These are phyloP conservation scores for Cercospora canescens DNA, from an alignment of 2,329 filamentous ascomycete species.

Conservation along the genomic window DNA sequence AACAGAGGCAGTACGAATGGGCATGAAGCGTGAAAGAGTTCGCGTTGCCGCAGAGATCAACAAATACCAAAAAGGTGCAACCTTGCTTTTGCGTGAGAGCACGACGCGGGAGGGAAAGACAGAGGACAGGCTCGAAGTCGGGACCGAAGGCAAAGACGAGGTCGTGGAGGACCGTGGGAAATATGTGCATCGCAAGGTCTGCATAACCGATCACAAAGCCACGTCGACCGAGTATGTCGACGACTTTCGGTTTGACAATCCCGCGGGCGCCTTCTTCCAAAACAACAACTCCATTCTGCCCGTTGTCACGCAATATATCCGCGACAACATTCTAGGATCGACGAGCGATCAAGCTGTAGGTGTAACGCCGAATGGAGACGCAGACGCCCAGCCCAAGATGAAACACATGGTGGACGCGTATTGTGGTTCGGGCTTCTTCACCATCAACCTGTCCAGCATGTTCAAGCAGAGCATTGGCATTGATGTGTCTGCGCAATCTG, in stretches of 20 bases:
- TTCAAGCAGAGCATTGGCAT: constrained; percentile 83
- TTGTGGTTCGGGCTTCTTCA: constrained; percentile 96
- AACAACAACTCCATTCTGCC: constrained; percentile 99
- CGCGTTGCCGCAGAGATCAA: constrained; percentile 69
- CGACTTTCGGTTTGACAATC: constrained; percentile 82
- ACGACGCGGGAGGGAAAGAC: constrained; percentile 66
- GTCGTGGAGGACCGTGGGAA: constrained; percentile 58
- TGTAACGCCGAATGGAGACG: constrained; percentile 23
- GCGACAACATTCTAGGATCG: constrained; percentile 65
- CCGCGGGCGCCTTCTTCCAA: constrained; percentile 94
- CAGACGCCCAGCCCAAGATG: constrained; percentile 48
- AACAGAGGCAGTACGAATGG: constrained; percentile 78
- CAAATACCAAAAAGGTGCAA: constrained; percentile 79
- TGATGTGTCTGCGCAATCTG: constrained; percentile 79
- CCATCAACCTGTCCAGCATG: constrained; percentile 81
- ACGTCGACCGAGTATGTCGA: constrained; percentile 86
- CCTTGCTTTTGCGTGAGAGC: constrained; percentile 83
- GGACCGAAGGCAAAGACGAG: constrained; percentile 48
- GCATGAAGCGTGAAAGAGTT: constrained; percentile 76
- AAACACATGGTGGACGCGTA: constrained; percentile 96
- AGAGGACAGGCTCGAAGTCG: constrained; percentile 28
- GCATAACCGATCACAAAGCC: constrained; percentile 81
- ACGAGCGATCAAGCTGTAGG: constrained; percentile 27
- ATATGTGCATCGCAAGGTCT: constrained; percentile 78
- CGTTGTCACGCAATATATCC: constrained; percentile 82